Evolutionary conservation across 225 moss, liverwort and hornwort genomes (phyloP), one percentile per base, ranked within the genome.

Genomic region (Pseudoscleropodium purum): DNA sequence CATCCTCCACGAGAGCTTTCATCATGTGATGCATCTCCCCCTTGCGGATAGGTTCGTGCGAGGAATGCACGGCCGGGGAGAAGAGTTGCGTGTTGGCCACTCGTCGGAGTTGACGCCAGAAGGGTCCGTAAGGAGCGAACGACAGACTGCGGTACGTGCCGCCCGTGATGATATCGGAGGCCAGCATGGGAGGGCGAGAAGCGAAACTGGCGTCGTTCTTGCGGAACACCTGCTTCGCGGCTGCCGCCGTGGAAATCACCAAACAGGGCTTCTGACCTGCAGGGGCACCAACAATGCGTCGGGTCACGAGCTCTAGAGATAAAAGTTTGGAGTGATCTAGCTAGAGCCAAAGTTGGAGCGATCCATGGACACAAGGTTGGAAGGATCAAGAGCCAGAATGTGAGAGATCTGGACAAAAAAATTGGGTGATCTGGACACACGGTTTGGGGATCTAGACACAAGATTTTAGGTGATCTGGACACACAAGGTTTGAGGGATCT

Each of bases 151-250:
- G 83, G 64, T 70, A 90, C 14, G 92, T 85, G 25, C 88, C 90
- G 65, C 25, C 86, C 64, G 86, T 70, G 77, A 92, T 56, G 37
- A 90, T 54, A 49, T 88, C 57, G 88, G 21, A 49, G 7, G 83
- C 65, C 39, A 92, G 78, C 57, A 41, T 8, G 23, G 17, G 64
- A 30, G 92, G 91, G 10, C 93, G 92, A 52, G 91, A 92, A 26
- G 93, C 89, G 56, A 95, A 93, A 36, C 36, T 78, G 23, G 81
- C 85, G 76, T 94, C 94, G 59, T 94, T 81, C 60, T 91, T 92
- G 81, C 90, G 86, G 67, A 92, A 79, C 52, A 93, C 34, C 89
- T 90, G 87, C 90, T 88, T 92, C 43, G 92, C 92, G 64, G 92
- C 91, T 69, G 89, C 82, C 6, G 92, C 86, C 9, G 90, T 91